Evolutionary conservation across 75 land plant genomes (phyloP).

Genomic region (Cupressus sempervirens): DNA sequence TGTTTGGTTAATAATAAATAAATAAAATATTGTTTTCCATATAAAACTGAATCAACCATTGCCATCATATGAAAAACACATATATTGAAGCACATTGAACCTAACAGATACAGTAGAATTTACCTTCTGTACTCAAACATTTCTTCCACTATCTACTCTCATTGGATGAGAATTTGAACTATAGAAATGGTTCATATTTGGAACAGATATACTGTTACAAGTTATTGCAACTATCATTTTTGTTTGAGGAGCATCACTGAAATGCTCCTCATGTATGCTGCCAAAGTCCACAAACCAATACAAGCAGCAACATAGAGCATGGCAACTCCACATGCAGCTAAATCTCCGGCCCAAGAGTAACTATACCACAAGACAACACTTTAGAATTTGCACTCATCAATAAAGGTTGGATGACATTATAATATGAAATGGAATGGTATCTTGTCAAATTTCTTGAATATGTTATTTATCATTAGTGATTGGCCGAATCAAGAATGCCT

Average conservation of each 20-base stretch:
- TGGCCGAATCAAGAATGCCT: background rate
- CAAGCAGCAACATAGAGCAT: slow-evolving; percentile 5
- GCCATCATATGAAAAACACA: background rate
- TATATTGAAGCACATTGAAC: background rate
- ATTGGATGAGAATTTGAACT: background rate
- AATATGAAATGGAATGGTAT: background rate
- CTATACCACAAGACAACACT: background rate
- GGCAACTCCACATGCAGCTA: slow-evolving; percentile 5
- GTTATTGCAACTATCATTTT: background rate
- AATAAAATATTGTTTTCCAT: background rate
- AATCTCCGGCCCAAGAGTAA: background rate
- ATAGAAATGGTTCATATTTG: background rate
- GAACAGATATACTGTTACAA: background rate
- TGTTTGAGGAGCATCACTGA: background rate
- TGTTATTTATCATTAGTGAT: background rate
- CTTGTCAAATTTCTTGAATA: background rate
- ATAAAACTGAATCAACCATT: background rate
- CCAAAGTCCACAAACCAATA: slow-evolving; percentile 1
- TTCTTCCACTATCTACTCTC: background rate
- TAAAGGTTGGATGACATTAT: background rate
- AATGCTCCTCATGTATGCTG: slow-evolving; percentile 3
- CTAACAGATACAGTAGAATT: background rate
- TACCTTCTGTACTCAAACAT: background rate
- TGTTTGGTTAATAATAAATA: background rate
- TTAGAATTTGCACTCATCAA: background rate